Conservation (phyloP, 2,329 filamentous ascomycete genomes). For the Hypomyces rosellus region DNA sequence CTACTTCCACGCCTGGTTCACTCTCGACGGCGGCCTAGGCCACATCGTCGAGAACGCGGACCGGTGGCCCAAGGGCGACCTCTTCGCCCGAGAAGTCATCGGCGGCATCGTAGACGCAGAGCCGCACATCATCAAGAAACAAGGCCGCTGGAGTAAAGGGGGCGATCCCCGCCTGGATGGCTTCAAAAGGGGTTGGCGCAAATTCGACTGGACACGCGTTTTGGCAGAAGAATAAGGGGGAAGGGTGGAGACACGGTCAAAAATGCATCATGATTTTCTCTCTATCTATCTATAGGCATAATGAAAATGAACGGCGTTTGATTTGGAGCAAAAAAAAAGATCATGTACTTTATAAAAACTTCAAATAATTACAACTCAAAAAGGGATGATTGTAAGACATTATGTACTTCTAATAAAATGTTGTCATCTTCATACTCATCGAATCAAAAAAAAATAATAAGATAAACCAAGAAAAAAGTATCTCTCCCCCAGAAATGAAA, state of each 20-base stretch:
- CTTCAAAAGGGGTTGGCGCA: constrained; percentile 80
- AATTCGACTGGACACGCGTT: constrained; percentile 80
- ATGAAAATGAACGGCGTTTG: not conserved
- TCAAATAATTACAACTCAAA: not conserved
- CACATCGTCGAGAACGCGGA: constrained; percentile 85
- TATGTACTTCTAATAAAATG: too few species aligned
- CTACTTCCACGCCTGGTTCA: constrained; percentile 96
- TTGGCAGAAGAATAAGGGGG: constrained; percentile 37
- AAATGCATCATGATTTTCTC: not conserved
- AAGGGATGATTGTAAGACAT: too few species aligned
- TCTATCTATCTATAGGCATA: not conserved
- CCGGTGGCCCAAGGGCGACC: constrained; percentile 81
- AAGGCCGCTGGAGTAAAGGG: constrained; percentile 70
- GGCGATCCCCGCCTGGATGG: constrained; percentile 64
- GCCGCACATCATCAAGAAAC: constrained; percentile 78
- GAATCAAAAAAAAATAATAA: not conserved
- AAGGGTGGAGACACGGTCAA: not conserved
- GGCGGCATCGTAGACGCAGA: constrained; percentile 86
- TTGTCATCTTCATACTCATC: not conserved
- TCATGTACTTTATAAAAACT: not conserved
- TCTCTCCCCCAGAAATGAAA: not conserved
- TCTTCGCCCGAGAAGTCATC: constrained; percentile 87
- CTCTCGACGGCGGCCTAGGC: constrained; percentile 82
- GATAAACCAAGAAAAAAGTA: not conserved
- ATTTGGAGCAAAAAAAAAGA: not conserved